Evolutionary conservation across 2,329 filamentous ascomycete genomes (phyloP), one percentile per base, ranked within the genome.

Genomic region (Colletotrichum tropicale): DNA sequence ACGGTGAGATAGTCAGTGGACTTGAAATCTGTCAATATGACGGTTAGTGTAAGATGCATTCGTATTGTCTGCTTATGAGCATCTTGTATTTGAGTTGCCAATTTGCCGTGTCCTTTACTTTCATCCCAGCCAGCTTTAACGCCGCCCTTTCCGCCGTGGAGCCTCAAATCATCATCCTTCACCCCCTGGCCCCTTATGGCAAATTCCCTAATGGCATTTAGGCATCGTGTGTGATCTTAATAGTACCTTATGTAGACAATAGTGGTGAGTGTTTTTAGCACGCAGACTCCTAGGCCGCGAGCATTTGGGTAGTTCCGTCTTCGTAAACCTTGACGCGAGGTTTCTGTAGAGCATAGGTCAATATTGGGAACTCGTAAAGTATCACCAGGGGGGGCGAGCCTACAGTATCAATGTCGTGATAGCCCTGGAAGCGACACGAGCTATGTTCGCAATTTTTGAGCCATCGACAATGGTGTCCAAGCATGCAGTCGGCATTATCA

Each of bases 381-480:
- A 21, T 13, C 21, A 43, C 62, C 24, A 36, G 8, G 43, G 10
- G 7, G 21, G 10, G 36, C 5, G 8, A 26, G 18, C 78, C 61
- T 58, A 80, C 79, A 16, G 75, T 58, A 10, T 80, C 76, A 24
- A 80, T 77, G 58, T 78, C 61, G 71, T 81, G 80, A 13, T 73
- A 78, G 21, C 77, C 73, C 12, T 70, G 70, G 56, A 80, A 81
- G 28, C 77, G 78, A 66, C 80, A 81, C 10, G 55, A 64, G 8
- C 32, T 16, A 13, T 66, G 56, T 15, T 66, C 76, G 71, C 80
- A 81, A 13, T 72, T 71, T n/a, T 72, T 74, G 5, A 78, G 77
- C 70, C 70, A 78, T 24, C 72, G 73, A 69, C 80, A 81, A 67
- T 79, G 78, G 43, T 81, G 80, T 8, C 78, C 76, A 18, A 72